phyloP scores from a whole-genome alignment of 2,329 filamentous ascomycete species.

The Cordyceps javanica region DNA sequence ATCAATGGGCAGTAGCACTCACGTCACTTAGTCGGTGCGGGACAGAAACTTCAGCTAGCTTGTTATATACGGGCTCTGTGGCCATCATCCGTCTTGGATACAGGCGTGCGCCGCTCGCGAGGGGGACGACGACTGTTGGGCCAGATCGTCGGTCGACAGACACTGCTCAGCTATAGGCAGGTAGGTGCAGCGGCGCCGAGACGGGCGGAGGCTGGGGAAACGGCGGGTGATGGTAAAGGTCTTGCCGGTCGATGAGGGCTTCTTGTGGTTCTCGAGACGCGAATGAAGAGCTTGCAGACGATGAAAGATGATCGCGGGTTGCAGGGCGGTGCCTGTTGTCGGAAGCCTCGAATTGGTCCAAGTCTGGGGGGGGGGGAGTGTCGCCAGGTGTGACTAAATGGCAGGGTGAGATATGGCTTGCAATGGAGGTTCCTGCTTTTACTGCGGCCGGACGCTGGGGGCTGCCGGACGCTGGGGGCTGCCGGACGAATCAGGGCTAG shows the following conservation, averaged over 20 bases:
- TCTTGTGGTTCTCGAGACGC: not conserved
- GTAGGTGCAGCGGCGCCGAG: not conserved
- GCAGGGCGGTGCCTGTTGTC: conserved; percentile 2
- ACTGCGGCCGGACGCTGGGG: conserved; percentile 2
- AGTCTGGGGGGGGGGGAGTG: conserved; percentile 4
- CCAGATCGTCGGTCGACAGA: conserved; percentile 19
- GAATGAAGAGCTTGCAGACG: conserved; percentile 5
- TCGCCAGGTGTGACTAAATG: conserved; percentile 15
- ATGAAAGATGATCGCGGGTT: conserved; percentile 6
- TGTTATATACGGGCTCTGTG: conserved; percentile 52
- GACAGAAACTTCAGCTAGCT: conserved; percentile 48
- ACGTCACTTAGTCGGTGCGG: conserved; percentile 41
- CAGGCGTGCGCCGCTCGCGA: conserved; percentile 27
- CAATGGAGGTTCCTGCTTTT: conserved; percentile 13
- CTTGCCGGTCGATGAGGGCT: not conserved
- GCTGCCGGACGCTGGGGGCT: not conserved
- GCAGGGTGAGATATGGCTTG: conserved; percentile 12
- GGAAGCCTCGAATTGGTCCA: conserved; percentile 6
- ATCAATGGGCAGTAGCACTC: conserved; percentile 23
- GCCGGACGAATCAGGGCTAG: conserved; percentile 13
- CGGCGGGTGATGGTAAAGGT: not conserved
- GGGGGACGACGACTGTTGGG: conserved; percentile 20
- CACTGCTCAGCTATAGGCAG: not conserved
- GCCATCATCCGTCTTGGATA: conserved; percentile 55
- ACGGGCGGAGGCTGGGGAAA: not conserved